These are phyloP conservation scores for Colletotrichum karsti DNA, from an alignment of 2,329 filamentous ascomycete genomes.

Conservation along the genomic window DNA sequence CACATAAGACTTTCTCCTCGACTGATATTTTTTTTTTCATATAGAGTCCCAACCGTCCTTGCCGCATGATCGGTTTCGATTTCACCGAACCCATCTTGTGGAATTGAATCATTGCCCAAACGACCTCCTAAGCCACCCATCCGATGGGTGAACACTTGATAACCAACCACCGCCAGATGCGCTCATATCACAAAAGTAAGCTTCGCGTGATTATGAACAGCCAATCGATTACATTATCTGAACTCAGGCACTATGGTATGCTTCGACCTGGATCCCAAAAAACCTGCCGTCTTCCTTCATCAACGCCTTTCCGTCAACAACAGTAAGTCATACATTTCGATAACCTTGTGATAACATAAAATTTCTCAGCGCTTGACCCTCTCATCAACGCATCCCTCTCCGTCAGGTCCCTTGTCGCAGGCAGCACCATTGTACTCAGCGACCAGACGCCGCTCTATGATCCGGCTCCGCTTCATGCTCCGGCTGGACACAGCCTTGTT, in stretches of 20 bases:
- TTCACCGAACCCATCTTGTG: too few species aligned
- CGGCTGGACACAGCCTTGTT: background rate
- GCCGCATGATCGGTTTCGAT: too few species aligned
- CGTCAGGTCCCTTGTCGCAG: background rate
- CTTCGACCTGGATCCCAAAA: background rate
- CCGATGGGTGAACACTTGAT: too few species aligned
- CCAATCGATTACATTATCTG: slow-evolving; percentile 13
- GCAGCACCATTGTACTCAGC: background rate
- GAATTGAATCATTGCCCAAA: too few species aligned
- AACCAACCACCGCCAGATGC: too few species aligned
- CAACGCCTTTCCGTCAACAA: background rate
- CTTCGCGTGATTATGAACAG: too few species aligned
- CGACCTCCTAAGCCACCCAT: too few species aligned
- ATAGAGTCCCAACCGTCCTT: too few species aligned
- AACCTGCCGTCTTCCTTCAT: background rate
- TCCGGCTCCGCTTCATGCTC: slow-evolving; percentile 21
- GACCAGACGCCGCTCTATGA: slow-evolving; percentile 17
- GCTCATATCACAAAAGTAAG: too few species aligned
- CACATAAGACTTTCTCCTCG: too few species aligned
- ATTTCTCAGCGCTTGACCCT: background rate
- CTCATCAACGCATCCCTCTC: background rate
- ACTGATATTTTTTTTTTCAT: too few species aligned
- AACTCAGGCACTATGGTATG: background rate
- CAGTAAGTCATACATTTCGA: slow-evolving; percentile 14
- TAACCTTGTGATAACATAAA: background rate